Conservation (phyloP, 495 filamentous ascomycete genomes). For the Parathielavia hyrcaniae region DNA sequence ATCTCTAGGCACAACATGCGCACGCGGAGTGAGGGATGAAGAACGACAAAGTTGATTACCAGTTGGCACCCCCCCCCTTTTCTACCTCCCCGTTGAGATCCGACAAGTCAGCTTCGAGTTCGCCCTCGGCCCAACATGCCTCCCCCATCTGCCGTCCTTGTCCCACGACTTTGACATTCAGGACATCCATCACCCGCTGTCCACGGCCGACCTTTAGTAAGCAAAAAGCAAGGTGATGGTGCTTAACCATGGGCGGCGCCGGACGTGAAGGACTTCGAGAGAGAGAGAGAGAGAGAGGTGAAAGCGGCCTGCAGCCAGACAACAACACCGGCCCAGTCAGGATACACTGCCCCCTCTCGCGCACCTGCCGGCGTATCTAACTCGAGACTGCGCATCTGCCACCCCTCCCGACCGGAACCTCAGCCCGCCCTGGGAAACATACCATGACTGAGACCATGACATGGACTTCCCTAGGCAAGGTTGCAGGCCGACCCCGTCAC, state of each 20-base stretch:
- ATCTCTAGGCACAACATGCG: background rate
- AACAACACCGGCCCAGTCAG: background rate
- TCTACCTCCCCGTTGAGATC: background rate
- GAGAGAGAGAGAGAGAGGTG: too few species aligned
- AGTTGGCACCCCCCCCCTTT: background rate
- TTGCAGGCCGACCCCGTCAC: background rate
- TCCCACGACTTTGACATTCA: background rate
- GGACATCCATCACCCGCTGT: background rate
- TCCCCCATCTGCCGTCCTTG: background rate
- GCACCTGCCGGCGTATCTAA: background rate
- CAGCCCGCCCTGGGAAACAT: background rate
- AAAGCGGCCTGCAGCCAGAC: background rate
- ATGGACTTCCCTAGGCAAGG: background rate
- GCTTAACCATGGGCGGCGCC: background rate
- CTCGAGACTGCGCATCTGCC: background rate
- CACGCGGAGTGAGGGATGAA: background rate
- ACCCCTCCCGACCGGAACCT: background rate
- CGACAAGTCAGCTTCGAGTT: background rate
- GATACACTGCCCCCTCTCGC: background rate
- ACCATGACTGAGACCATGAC: background rate
- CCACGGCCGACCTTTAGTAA: background rate
- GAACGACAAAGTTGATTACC: background rate
- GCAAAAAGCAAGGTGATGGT: background rate
- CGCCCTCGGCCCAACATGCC: background rate
- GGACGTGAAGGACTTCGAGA: background rate